A percentile compares a stretch with the other conserved stretches of the same genome.
Evolutionary conservation across 1,139 yeast genomes (phyloP).

Genomic region (Hyphopichia fennica): DNA sequence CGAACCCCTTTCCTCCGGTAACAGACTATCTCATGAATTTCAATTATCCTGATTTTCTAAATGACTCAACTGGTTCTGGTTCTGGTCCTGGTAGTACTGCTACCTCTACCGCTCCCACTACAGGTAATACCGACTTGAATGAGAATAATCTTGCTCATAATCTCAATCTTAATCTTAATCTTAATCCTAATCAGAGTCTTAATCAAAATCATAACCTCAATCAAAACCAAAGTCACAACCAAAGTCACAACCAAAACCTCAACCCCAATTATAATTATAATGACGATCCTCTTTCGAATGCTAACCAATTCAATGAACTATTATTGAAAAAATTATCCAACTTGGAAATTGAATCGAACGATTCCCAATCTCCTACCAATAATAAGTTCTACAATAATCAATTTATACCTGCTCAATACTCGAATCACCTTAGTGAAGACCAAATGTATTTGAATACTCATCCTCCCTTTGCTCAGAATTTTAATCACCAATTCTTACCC

Average conservation of each 20-base stretch:
- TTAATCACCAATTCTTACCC: constrained; percentile 3
- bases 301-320: constrained; percentile 23
- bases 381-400: constrained; percentile 1
- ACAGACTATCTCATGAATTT: constrained; percentile 35
- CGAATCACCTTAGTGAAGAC: background rate
- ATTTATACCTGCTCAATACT: too few relatives aligned
- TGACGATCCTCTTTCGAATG: constrained; percentile 3
- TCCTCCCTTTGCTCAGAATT: constrained; percentile 6
- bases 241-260: constrained; percentile 7
- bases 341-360: background rate
- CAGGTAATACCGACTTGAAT: background rate
- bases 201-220: constrained; percentile 10
- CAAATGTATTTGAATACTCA: constrained; percentile 3
- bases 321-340: constrained; percentile 28
- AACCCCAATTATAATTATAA: constrained; percentile 6
- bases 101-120: too few relatives aligned
- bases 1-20: background rate
- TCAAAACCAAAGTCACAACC: too few relatives aligned
- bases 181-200: too few relatives aligned
- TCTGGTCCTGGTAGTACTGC: too few relatives aligned
- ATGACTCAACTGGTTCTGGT: too few relatives aligned
- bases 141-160: too few relatives aligned
- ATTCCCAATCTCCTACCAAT: background rate
- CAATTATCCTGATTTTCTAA: constrained; percentile 41
- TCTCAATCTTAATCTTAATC: too few relatives aligned